Percentiles rank a stretch among this genome's conserved stretches.
Conservation (phyloP, 768 basidiomycete genomes). For the Lepiota subincarnata region DNA sequence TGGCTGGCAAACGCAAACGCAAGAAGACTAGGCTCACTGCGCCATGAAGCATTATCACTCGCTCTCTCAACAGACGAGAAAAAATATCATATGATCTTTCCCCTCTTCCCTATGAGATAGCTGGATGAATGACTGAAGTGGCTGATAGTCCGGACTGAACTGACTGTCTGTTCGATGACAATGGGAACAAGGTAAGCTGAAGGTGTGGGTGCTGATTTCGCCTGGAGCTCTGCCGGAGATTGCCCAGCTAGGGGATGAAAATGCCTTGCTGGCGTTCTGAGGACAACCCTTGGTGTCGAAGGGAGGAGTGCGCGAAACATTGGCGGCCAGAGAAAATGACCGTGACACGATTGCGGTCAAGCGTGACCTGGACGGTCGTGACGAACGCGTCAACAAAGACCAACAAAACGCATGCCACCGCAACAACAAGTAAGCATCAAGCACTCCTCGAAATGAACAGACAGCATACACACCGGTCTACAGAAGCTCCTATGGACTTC, state of each 20-base stretch:
- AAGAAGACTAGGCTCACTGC: constrained; percentile 52
- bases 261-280: constrained; percentile 25
- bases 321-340: background rate
- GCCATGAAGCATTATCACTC: constrained; percentile 94
- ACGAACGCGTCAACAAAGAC: constrained; percentile 34
- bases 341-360: background rate
- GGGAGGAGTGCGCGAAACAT: constrained; percentile 19
- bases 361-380: constrained; percentile 22
- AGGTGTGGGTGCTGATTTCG: constrained; percentile 36
- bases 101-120: constrained; percentile 58
- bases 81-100: constrained; percentile 95
- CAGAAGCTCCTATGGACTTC: constrained; percentile 87
- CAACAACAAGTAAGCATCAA: background rate
- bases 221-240: constrained; percentile 28
- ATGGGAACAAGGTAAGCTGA: constrained; percentile 78
- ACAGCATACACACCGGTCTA: constrained; percentile 41
- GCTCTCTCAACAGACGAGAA: constrained; percentile 86
- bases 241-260: constrained; percentile 54
- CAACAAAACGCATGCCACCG: constrained; percentile 7
- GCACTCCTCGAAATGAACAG: constrained; percentile 13
- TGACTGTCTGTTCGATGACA: constrained; percentile 88
- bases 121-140: constrained; percentile 6
- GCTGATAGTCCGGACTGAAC: background rate
- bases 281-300: constrained; percentile 10
- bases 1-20: background rate